Base-by-base conservation (phyloP, 371 early-diverging fungal genomes). In the Mucor lusitanicus region DNA sequence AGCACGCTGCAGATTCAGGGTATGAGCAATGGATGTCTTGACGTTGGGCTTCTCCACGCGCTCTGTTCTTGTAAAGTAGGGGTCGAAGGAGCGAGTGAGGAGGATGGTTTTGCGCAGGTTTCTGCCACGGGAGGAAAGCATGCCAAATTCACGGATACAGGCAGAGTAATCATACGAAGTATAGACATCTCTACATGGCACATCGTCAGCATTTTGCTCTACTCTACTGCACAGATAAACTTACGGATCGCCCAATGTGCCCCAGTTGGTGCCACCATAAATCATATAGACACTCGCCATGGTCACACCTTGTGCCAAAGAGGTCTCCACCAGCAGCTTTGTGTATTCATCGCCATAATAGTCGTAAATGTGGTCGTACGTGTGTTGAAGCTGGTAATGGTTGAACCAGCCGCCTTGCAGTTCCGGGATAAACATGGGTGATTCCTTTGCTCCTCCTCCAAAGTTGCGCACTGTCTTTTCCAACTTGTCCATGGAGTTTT, bases 211-310 rank as follows among this genome's bases (percentile, higher is more conserved):
- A 30, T 19, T 17, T 12, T 53, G 48, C 8, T 32, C 21, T 33
- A 33, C 23, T 23, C 19, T 27, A 12, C 15, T 11, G 6, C 13
- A 61, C 7, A 17, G 21, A 25, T 12, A 33, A 0, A 85, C 86
- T 83, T 88, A 88, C 88, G 87, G 82, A 69, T 90, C 90, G 32
- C 93, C 93, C 3, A 93, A 44, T 0, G 91, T 87, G 8, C 94
- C 94, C 92, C 92, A 92, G 56, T 93, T 93, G 3, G 94, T 93
- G 8, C 94, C 94, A n/a, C 94, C 94, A 67, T 92, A 93, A 25
- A 81, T 81, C 87, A 92, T 93, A 74, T 93, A 92, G 39, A 89
- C 67, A 71, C 84, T 90, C 21, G 82, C 64, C 74, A 88, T 87
- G 1, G 91, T 91, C 6, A 83, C 80, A 13, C 92, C 92, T 70